A percentile compares a stretch with the other conserved stretches of the same genome.
Conservation (phyloP, 2,329 filamentous ascomycete genomes). For the Aspergillaceae sp. region DNA sequence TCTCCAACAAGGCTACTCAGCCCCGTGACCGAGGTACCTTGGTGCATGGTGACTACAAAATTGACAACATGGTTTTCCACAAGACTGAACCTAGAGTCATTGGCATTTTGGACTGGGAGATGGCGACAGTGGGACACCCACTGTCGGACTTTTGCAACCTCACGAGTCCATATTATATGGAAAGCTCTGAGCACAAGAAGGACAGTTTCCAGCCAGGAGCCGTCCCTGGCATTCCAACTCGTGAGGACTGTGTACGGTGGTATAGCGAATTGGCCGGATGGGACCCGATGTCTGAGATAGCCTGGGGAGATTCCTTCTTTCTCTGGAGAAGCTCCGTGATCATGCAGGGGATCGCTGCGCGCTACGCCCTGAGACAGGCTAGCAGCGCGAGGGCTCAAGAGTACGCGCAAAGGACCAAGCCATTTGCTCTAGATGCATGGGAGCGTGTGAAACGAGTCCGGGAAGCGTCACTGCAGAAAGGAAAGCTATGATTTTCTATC, state of each 20-base stretch:
- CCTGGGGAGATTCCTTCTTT: constrained; percentile 58
- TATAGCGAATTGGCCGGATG: constrained; percentile 63
- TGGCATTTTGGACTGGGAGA: constrained; percentile 95
- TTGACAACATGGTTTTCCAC: constrained; percentile 83
- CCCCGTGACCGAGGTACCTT: constrained; percentile 70
- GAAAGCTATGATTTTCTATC: constrained; percentile 34
- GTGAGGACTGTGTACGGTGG: constrained; percentile 54
- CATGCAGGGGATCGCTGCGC: constrained; percentile 85
- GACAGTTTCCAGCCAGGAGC: constrained; percentile 52
- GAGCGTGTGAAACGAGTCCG: constrained; percentile 52
- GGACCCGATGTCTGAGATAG: constrained; percentile 52
- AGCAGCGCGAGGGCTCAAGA: constrained; percentile 73
- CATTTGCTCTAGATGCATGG: constrained; percentile 75
- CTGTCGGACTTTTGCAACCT: constrained; percentile 85
- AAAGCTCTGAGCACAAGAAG: constrained; percentile 27
- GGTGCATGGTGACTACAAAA: constrained; percentile 96
- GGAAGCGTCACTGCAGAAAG: constrained; percentile 24
- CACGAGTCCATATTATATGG: constrained; percentile 34
- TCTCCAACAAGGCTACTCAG: constrained; percentile 58
- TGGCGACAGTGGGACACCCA: constrained; percentile 95
- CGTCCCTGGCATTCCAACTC: constrained; percentile 58
- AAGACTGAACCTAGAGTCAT: constrained; percentile 80
- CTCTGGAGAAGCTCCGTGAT: constrained; percentile 53
- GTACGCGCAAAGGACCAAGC: constrained; percentile 60
- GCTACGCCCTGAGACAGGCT: constrained; percentile 76